phyloP scores from a whole-genome alignment of 495 filamentous ascomycete species.

The Penicillium tannophilum region DNA sequence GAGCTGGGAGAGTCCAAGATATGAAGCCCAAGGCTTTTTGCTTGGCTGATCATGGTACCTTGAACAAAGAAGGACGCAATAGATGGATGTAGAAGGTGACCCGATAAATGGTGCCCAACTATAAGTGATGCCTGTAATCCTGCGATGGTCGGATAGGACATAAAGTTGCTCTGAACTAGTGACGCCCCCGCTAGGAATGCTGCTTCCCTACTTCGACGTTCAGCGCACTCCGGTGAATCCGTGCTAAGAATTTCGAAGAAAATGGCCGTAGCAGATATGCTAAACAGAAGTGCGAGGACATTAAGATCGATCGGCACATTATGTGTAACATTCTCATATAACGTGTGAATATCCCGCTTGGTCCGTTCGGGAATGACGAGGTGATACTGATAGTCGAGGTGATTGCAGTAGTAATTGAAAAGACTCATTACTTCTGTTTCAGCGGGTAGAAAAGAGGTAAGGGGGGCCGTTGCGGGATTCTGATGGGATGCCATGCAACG shows the following conservation, averaged over 20 bases:
- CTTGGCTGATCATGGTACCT: constrained; percentile 37
- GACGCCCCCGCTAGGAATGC: constrained; percentile 37
- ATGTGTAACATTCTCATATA: constrained; percentile 30
- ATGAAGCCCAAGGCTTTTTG: constrained; percentile 49
- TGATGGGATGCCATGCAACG: constrained; percentile 15
- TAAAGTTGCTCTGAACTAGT: constrained; percentile 38
- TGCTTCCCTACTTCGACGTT: constrained; percentile 29
- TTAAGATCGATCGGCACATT: constrained; percentile 21
- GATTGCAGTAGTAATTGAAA: constrained; percentile 37
- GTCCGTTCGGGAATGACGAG: constrained; percentile 33
- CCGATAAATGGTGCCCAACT: constrained; percentile 36
- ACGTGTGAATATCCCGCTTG: constrained; percentile 32
- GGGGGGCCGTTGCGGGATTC: constrained; percentile 26
- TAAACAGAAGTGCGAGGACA: constrained; percentile 42
- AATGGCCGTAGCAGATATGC: constrained; percentile 38
- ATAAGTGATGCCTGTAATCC: constrained; percentile 51
- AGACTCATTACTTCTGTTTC: constrained; percentile 32
- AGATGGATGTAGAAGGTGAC: constrained; percentile 26
- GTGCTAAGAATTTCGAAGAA: constrained; percentile 34
- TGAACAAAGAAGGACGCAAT: constrained; percentile 38
- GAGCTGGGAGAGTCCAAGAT: constrained; percentile 34
- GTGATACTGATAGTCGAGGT: constrained; percentile 45
- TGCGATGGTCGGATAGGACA: constrained; percentile 41
- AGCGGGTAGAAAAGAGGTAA: constrained; percentile 29
- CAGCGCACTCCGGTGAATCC: constrained; percentile 30